These are phyloP conservation scores for Antarctomyces pellizariae DNA, from an alignment of 495 filamentous ascomycete species.

Conservation along the genomic window DNA sequence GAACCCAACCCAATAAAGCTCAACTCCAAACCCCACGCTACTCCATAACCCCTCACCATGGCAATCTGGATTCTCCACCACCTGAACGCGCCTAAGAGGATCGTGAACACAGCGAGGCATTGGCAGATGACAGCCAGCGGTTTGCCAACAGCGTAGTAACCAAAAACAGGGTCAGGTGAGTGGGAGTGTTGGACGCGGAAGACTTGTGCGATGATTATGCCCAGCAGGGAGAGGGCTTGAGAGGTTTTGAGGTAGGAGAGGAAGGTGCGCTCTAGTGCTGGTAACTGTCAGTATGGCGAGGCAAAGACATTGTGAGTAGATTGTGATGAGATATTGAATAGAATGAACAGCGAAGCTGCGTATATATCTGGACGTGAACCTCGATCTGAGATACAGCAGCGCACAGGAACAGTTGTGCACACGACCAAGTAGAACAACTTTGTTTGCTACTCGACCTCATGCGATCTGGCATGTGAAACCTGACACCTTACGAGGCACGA, in stretches of 20 bases:
- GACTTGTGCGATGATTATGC: slow-evolving; percentile 42
- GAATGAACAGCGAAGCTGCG: neutral
- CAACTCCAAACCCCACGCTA: slow-evolving; percentile 50
- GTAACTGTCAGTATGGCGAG: neutral
- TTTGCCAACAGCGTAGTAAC: slow-evolving; percentile 38
- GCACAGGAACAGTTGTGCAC: neutral
- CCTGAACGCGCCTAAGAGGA: slow-evolving; percentile 32
- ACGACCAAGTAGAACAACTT: neutral
- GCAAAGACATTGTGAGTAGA: slow-evolving; percentile 1
- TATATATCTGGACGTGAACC: neutral
- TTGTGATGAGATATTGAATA: neutral
- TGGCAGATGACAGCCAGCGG: slow-evolving; percentile 39
- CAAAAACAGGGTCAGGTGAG: slow-evolving; percentile 19
- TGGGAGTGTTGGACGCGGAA: slow-evolving; percentile 31
- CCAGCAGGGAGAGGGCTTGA: slow-evolving; percentile 39
- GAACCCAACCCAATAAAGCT: slow-evolving; percentile 25
- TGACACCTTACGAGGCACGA: no score
- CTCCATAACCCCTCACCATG: slow-evolving; percentile 35
- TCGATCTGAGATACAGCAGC: neutral
- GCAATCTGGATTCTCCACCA: slow-evolving; percentile 51
- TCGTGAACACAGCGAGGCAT: slow-evolving; percentile 28
- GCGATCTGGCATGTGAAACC: no score
- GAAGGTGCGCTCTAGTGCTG: slow-evolving; percentile 62
- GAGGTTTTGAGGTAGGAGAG: slow-evolving; percentile 59
- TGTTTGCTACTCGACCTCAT: no score